phyloP scores from a whole-genome alignment of 2,329 filamentous ascomycete species.

The Fusarium xylarioides region DNA sequence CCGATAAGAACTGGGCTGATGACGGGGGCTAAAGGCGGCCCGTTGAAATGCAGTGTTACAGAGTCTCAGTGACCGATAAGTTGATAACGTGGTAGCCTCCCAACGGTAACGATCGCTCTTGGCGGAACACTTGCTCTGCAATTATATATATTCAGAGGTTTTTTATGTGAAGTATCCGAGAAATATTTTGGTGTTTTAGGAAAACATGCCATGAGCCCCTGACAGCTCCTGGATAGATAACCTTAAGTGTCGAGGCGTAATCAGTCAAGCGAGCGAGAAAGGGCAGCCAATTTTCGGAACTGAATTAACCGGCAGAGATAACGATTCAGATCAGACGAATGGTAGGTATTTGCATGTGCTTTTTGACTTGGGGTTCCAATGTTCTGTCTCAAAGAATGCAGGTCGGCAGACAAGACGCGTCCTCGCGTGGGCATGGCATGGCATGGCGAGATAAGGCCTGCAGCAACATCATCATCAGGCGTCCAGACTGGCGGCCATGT shows the following conservation, averaged over 20 bases:
- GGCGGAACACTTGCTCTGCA: background rate
- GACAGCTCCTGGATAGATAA: background rate
- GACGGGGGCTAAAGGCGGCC: conserved; percentile 29
- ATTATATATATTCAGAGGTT: background rate
- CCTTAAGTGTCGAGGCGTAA: background rate
- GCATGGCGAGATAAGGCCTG: conserved; percentile 39
- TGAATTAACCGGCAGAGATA: conserved; percentile 19
- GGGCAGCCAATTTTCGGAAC: background rate
- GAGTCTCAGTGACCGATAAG: conserved; percentile 20
- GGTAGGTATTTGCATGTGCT: conserved; percentile 5
- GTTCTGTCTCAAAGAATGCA: conserved; percentile 24
- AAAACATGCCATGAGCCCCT: background rate
- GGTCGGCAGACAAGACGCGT: background rate
- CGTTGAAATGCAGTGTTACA: conserved; percentile 17
- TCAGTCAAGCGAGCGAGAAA: conserved; percentile 21
- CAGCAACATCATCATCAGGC: conserved; percentile 16
- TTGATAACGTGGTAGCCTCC: conserved; percentile 3
- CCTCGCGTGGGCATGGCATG: conserved; percentile 19
- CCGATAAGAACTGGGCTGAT: conserved; percentile 36
- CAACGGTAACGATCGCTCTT: background rate
- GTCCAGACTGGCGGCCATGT: conserved; percentile 21
- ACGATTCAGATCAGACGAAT: conserved; percentile 5
- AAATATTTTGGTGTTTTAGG: background rate
- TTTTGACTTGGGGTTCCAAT: conserved; percentile 6
- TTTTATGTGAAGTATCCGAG: background rate